Conservation (phyloP, 2,329 filamentous ascomycete species). For the Lecanicillium sp. region DNA sequence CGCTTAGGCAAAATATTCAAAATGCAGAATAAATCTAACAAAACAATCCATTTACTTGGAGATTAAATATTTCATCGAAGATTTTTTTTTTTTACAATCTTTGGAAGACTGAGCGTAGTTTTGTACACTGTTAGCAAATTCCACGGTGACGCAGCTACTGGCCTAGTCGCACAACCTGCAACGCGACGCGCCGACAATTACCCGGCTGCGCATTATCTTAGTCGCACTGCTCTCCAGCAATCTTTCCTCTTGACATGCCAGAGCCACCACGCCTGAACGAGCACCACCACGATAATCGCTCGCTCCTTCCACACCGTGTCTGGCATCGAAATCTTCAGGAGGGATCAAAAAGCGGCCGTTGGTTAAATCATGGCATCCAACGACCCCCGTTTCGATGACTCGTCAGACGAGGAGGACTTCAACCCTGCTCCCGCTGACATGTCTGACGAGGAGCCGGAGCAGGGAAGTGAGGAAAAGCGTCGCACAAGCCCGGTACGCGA, state of each 20-base stretch:
- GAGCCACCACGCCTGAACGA: constrained; percentile 9
- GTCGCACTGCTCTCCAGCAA: not conserved
- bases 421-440: constrained; percentile 71
- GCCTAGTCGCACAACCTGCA: no score
- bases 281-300: constrained; percentile 1
- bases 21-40: not conserved
- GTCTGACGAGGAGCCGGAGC: constrained; percentile 54
- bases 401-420: constrained; percentile 81
- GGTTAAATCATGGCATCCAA: constrained; percentile 40
- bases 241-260: constrained; percentile 12
- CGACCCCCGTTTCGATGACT: constrained; percentile 50
- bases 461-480: constrained; percentile 35
- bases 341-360: not conserved
- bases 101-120: not conserved
- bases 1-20: no score
- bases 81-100: not conserved
- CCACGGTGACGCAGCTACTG: not conserved
- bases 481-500: constrained; percentile 7
- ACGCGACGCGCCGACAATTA: constrained; percentile 18
- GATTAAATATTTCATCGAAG: no score
- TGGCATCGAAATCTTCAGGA: constrained; percentile 7
- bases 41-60: not conserved
- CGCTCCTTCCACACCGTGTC: constrained; percentile 10
- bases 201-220: constrained; percentile 15
- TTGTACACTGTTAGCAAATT: not conserved